Evolutionary conservation across 164 flowering plant genomes (phyloP).

Genomic region (Piper betle): DNA sequence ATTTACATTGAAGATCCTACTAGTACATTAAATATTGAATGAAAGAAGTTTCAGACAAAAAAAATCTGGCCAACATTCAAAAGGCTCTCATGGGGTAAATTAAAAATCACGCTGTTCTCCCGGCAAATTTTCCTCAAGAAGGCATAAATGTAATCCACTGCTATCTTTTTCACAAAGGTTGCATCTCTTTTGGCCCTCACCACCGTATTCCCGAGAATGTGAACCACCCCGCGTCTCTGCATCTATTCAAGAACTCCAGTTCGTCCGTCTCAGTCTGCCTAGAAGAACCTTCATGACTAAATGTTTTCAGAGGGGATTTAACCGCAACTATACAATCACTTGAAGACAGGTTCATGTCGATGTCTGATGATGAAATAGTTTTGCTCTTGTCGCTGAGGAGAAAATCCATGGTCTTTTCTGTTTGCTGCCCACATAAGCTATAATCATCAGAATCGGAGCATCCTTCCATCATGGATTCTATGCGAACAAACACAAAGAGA

Average conservation of each 20-base stretch:
- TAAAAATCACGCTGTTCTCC: slow-evolving; percentile 71
- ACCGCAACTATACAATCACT: slow-evolving; percentile 56
- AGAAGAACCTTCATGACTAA: slow-evolving; percentile 20
- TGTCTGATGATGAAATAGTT: slow-evolving; percentile 21
- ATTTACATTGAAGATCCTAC: neutral
- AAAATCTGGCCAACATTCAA: slow-evolving; percentile 80
- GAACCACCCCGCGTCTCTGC: slow-evolving; percentile 80
- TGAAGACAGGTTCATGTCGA: slow-evolving; percentile 36
- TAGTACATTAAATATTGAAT: neutral
- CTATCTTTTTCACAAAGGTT: slow-evolving; percentile 50
- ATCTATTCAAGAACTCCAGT: slow-evolving; percentile 54
- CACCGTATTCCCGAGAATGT: slow-evolving; percentile 78
- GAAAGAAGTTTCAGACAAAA: slow-evolving; percentile 35
- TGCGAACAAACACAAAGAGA: slow-evolving; percentile 62
- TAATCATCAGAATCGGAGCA: slow-evolving; percentile 60
- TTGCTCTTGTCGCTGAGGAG: slow-evolving; percentile 22
- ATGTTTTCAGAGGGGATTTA: slow-evolving; percentile 21
- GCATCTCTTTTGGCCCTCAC: slow-evolving; percentile 70
- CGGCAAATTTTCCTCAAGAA: slow-evolving; percentile 88
- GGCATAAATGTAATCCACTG: slow-evolving; percentile 80
- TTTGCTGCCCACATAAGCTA: slow-evolving; percentile 46
- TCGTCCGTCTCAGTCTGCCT: slow-evolving; percentile 54
- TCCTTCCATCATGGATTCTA: slow-evolving; percentile 93
- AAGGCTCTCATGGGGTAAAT: slow-evolving; percentile 81
- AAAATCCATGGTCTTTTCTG: slow-evolving; percentile 30